Percentiles rank a stretch among this genome's conserved stretches.
Evolutionary conservation across 768 basidiomycete genomes (phyloP).

Genomic region (Goffeauzyma gilvescens): DNA sequence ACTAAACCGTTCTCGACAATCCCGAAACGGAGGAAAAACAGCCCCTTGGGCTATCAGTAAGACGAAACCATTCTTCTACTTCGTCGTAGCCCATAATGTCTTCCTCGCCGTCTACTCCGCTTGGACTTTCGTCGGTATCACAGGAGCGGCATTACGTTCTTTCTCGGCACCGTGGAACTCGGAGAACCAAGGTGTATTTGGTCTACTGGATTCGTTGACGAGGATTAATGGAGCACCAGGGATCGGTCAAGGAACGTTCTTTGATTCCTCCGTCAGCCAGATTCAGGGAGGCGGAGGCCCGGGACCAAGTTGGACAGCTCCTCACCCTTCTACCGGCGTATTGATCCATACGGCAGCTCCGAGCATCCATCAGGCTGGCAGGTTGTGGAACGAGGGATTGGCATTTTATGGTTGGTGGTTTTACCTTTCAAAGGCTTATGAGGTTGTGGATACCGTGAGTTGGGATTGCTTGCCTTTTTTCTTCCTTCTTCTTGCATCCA

Average conservation of each 20-base stretch:
- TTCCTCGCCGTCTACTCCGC: conserved; percentile 17
- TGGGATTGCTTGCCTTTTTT: too few species aligned
- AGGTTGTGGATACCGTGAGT: conserved; percentile 17
- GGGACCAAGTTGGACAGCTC: conserved; percentile 5
- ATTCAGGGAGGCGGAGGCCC: background rate
- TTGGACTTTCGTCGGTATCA: conserved; percentile 16
- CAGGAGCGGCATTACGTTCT: conserved; percentile 3
- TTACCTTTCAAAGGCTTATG: conserved; percentile 15
- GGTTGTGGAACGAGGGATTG: conserved; percentile 10
- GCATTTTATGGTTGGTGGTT: conserved; percentile 13
- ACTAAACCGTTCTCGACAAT: conserved; percentile 14
- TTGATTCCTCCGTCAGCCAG: background rate
- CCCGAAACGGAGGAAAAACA: too few species aligned
- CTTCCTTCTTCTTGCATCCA: too few species aligned
- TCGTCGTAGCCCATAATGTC: conserved; percentile 20
- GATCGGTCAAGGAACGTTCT: conserved; percentile 7
- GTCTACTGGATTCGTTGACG: conserved; percentile 7
- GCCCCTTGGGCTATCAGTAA: conserved; percentile 12
- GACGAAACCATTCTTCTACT: conserved; percentile 5
- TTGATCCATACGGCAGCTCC: background rate
- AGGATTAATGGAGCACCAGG: conserved; percentile 5
- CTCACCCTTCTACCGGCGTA: conserved; percentile 1
- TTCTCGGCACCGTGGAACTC: conserved; percentile 4
- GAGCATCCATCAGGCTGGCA: background rate
- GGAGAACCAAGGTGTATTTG: conserved; percentile 2